A percentile compares a stretch with the other conserved stretches of the same genome.
Evolutionary conservation across 352 stramenopile genomes (phyloP).

Genomic region (Thalassiosira mediterranea): DNA sequence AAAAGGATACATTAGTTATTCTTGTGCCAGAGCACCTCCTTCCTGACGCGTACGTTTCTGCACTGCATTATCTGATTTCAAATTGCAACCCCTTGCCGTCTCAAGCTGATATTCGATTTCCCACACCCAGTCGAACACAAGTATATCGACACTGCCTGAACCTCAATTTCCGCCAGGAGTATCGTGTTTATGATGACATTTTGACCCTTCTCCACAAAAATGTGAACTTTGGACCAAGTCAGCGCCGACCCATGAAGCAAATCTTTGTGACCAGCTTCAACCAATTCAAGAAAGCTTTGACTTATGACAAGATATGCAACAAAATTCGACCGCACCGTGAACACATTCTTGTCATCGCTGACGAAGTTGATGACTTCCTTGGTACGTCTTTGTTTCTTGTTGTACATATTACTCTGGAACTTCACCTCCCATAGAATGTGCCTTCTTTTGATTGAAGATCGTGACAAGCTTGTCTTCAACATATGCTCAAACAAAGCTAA

Average conservation of each 20-base stretch:
- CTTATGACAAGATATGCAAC: constrained; percentile 70
- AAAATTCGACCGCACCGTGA: constrained; percentile 57
- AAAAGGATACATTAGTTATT: constrained; percentile 64
- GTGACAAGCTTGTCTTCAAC: constrained; percentile 77
- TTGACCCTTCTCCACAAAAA: constrained; percentile 58
- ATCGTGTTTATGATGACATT: constrained; percentile 68
- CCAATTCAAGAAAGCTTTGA: constrained; percentile 75
- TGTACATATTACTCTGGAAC: not conserved
- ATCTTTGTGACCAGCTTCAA: constrained; percentile 78
- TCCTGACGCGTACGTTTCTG: constrained; percentile 62
- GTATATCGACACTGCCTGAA: constrained; percentile 67
- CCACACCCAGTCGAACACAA: no score
- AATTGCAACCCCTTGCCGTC: no score
- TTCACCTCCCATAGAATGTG: not conserved
- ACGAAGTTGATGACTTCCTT: constrained; percentile 71
- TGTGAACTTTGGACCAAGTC: constrained; percentile 37
- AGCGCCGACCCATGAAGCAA: constrained; percentile 36
- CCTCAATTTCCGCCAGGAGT: constrained; percentile 66
- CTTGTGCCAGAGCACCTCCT: constrained; percentile 69
- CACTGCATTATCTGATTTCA: no score
- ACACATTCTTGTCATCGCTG: constrained; percentile 64
- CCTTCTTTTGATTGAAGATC: constrained; percentile 39
- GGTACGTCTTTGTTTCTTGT: constrained; percentile 21
- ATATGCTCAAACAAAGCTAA: constrained; percentile 74
- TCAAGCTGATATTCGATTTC: no score